Evolutionary conservation across 331 rosid genomes (phyloP), one percentile per base, ranked within the genome.

Genomic region (Acacia concinna): DNA sequence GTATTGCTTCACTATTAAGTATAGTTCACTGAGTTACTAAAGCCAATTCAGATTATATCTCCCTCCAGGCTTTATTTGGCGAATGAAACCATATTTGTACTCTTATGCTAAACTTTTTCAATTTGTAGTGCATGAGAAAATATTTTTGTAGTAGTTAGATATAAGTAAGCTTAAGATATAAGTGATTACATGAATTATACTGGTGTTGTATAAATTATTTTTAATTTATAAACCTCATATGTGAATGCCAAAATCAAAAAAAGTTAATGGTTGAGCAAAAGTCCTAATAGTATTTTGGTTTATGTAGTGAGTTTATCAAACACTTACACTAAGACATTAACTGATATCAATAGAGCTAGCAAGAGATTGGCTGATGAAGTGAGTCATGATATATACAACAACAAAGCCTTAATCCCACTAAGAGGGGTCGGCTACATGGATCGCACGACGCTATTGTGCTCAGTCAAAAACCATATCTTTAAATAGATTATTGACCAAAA

Each of bases 341-440:
- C 88, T 54, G 99, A 98, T 81, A 93, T 95, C 85, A 93, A 91
- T 77, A 98, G 94, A 82, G 99, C 99, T 73, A 98, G 99, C 66
- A 90, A 91, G 74, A 88, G 97, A 73, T 86, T 93, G 83, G 98
- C 99, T 23, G 97, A 90, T 69, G 99, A 95, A 87, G 99, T 95
- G 87, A 89, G 93, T 81, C 43, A 77, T 54, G 12, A 31, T 31
- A 31, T 1, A 3, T 31, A 31, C 34, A 31, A 31, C 34, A 31
- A 31, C 34, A 31, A 31, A 1, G 34, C 34, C 34, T 31, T 31
- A 1, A 31, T 31, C 34, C 3, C 34, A 3, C 3, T 31, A 31
- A 3, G 34, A 1, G 34, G 3, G 3, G 3, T n/a, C 34, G 34
- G 3, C 34, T 31, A 31, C 34, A 31, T 31, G 34, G 34, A 31